Base-by-base conservation (phyloP, 208 protist species). In the Crithidia sp. region DNA sequence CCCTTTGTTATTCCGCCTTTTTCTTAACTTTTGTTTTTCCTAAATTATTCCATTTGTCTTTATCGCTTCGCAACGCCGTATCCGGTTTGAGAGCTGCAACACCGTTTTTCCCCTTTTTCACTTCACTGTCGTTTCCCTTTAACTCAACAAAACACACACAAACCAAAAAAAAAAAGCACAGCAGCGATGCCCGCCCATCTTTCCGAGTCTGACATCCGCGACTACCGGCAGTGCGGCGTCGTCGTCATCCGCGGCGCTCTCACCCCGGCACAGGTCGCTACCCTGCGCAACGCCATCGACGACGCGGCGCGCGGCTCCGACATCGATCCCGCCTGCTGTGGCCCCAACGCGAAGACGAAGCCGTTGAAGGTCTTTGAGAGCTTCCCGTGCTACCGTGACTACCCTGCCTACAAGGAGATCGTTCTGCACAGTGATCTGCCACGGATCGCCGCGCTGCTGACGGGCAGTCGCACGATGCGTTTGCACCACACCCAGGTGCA, bases 401-500 rank as follows among this genome's bases (percentile, higher is more conserved):
- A 86, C 40, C 80, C 81, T 10, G 80, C 80, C 62, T 89, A 81
- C 73, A 71, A 60, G 12, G 67, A 74, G 36, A 69, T 77, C 47
- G 77, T 81, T 56, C 83, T 81, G 44, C 69, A 78, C 50, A 75
- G 74, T 39, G 71, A 71, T 3, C 56, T 89, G 9, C 74, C 75
- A 17, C 56, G 52, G 3, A 43, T 86, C 19, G 84, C 83, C 12
- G 69, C 79, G 17, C 44, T 75, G 66, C 78, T 88, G 69, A 71
- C 77, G 45, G 56, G 63, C 40, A 88, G 78, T 64, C 41, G 57
- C 66, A 75, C 62, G 8, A 62, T 77, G 14, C 76, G 83, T 54
- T 69, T 84, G 5, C 76, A 82, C 58, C 75, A 87, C 75, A 78
- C 74, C 58, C 78, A 87, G 70, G 74, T 79, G 36, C 75, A 84